Conservation (phyloP, 208 protist genomes). For the Kentomonas sorsogonicus region DNA sequence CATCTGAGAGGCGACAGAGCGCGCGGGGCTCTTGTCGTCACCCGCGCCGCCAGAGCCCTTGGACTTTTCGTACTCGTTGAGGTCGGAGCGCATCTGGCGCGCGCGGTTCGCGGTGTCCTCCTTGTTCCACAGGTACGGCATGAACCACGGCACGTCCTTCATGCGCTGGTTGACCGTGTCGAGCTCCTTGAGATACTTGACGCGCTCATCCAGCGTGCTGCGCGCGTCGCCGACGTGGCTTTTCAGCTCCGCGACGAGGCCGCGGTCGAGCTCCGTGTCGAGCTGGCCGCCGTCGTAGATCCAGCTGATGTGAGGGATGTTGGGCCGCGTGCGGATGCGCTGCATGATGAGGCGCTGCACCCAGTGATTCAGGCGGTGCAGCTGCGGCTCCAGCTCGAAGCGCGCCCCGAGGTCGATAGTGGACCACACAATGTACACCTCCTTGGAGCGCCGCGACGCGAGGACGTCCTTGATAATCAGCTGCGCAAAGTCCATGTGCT, state of each 20-base stretch:
- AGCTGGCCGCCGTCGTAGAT: constrained; percentile 81
- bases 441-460: constrained; percentile 74
- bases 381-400: constrained; percentile 79
- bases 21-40: constrained; percentile 18
- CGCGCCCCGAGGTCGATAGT: constrained; percentile 82
- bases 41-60: constrained; percentile 14
- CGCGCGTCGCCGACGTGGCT: constrained; percentile 59
- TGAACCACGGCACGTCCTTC: constrained; percentile 89
- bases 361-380: constrained; percentile 85
- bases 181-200: constrained; percentile 87
- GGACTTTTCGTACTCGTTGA: constrained; percentile 65
- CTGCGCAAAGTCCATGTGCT: constrained; percentile 89
- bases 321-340: constrained; percentile 70
- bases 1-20: constrained; percentile 58
- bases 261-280: constrained; percentile 72
- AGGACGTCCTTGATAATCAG: constrained; percentile 86
- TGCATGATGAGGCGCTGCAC: constrained; percentile 76
- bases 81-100: constrained; percentile 64
- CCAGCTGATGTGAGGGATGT: constrained; percentile 82
- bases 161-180: constrained; percentile 89
- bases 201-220: constrained; percentile 69
- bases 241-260: constrained; percentile 62
- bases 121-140: constrained; percentile 91
- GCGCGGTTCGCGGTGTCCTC: constrained; percentile 75
- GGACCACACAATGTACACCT: constrained; percentile 89